Evolutionary conservation across 345 rosid species (phyloP), one percentile per base, ranked within the genome.

Genomic region (Psidium guajava): DNA sequence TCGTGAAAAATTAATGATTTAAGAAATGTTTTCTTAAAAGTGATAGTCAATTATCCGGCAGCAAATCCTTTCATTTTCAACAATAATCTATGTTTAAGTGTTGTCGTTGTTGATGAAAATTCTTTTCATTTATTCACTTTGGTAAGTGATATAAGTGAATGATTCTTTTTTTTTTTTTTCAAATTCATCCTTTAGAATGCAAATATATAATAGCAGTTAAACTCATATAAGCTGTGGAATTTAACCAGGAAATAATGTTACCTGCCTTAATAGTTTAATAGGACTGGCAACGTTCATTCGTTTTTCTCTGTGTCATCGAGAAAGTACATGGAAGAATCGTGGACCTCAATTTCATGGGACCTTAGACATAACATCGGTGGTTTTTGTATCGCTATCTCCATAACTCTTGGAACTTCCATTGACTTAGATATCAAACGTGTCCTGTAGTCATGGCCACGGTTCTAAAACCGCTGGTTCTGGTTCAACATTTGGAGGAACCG

Each of bases 31-130:
- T 64, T 32, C 12, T 64, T 28, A 32, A 32, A 64, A 64, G 32
- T 69, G 47, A 69, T 1, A 18, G 24, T 18, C 32, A 32, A 69
- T 32, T 15, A 4, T 6, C 3, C 3, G 0, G 36, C 0, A 0
- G 2, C 11, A 69, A 69, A 18, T 69, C 44, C 24, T 32, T 32
- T 69, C 3, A 69, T 69, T 8, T 1, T 69, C 13, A 0, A 32
- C 11, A 32, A 69, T 47, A 69, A 69, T 32, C 20, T 18, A 8
- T 69, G 47, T 69, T 12, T 69, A 32, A 18, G 40, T 18, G 20
- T 32, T 69, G 13, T 16, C 0, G 6, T 69, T 69, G 77, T 32
- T 16, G 3, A 69, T 32, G 44, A 69, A 69, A 69, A 5, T 32
- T 16, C 12, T 32, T 69, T 69, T 69, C 1, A 2, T 40, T 5